A percentile compares a stretch with the other conserved stretches of the same genome.
phyloP scores from a whole-genome alignment of 75 land plant genomes.

The Pinus albicaulis region DNA sequence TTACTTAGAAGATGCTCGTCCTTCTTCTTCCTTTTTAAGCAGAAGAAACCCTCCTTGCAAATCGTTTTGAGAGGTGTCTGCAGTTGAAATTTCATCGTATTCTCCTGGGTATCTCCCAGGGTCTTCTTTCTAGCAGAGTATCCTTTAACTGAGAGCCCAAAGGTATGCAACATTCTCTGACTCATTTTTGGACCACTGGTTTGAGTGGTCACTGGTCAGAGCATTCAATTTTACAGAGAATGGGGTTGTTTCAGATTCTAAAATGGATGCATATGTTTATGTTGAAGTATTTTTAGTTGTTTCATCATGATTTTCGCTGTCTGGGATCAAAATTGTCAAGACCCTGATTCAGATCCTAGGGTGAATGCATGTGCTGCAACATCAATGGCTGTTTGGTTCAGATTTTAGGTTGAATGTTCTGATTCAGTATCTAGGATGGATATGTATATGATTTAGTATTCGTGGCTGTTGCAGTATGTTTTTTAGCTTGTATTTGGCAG shows the following conservation, averaged over 20 bases:
- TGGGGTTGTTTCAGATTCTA: background rate
- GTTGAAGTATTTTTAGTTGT: background rate
- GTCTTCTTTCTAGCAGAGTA: background rate
- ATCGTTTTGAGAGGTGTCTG: slow-evolving; percentile 1
- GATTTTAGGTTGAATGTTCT: background rate
- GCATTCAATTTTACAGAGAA: background rate
- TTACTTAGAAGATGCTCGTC: background rate
- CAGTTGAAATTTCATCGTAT: background rate
- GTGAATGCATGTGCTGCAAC: background rate
- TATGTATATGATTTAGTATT: too few species aligned
- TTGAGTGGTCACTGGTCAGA: background rate
- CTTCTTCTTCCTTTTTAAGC: slow-evolving; percentile 4
- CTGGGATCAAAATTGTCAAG: background rate
- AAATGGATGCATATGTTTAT: background rate
- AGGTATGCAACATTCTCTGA: slow-evolving; percentile 6
- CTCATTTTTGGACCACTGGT: slow-evolving; percentile 3
- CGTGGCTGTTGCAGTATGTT: too few species aligned
- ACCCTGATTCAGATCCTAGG: background rate
- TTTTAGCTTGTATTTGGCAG: background rate
- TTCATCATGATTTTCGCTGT: background rate
- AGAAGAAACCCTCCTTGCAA: slow-evolving; percentile 1
- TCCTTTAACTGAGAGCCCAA: background rate
- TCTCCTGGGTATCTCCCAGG: background rate
- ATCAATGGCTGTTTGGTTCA: background rate
- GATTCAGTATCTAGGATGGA: too few species aligned